These are phyloP conservation scores for Lumnitzera littorea DNA, from an alignment of 345 rosid species.

Conservation along the genomic window DNA sequence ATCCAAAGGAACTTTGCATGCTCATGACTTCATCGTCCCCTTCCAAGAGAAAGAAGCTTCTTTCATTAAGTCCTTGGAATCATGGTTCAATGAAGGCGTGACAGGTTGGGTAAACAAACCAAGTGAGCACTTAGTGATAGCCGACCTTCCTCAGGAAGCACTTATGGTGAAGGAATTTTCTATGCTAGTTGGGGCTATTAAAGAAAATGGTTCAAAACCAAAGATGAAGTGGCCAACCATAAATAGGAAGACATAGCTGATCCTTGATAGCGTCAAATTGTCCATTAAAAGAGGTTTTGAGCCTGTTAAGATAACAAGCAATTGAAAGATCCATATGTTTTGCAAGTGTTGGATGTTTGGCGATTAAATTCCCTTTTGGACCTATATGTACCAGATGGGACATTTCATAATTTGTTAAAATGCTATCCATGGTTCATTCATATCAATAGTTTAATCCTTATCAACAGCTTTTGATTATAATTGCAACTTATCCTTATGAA, in stretches of 20 bases:
- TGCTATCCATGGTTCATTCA: too few relatives aligned
- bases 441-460: too few relatives aligned
- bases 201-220: conserved; percentile 46
- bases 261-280: conserved; percentile 60
- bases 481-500: too few relatives aligned
- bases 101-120: conserved; percentile 32
- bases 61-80: conserved; percentile 32
- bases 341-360: not conserved
- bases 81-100: conserved; percentile 40
- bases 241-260: conserved; percentile 65
- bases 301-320: conserved; percentile 25
- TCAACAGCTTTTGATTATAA: too few relatives aligned
- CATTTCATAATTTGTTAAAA: too few relatives aligned
- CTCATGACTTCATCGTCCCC: conserved; percentile 66
- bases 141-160: conserved; percentile 67
- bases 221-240: conserved; percentile 53
- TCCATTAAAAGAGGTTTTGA: conserved; percentile 48
- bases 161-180: conserved; percentile 77
- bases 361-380: too few relatives aligned
- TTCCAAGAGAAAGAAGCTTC: conserved; percentile 51
- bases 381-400: too few relatives aligned
- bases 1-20: conserved; percentile 48
- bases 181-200: conserved; percentile 40
- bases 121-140: conserved; percentile 35
- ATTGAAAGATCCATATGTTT: not conserved